Percentiles rank a stretch among this genome's conserved stretches.
These are phyloP conservation scores for Nematodospora anomalae DNA, from an alignment of 1,139 yeast genomes.

Conservation along the genomic window DNA sequence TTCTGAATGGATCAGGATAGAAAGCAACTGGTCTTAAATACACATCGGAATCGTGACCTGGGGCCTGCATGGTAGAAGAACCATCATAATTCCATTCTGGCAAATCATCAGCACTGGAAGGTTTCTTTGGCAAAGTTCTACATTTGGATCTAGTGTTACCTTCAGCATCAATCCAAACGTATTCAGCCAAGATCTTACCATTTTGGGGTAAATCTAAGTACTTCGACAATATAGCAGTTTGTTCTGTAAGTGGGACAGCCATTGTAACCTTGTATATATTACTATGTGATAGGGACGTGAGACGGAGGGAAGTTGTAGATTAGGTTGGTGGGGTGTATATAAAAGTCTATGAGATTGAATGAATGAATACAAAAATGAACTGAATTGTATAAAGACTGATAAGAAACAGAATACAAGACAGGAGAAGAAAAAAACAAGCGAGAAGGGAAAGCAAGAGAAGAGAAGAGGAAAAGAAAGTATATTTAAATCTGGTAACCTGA, in stretches of 20 bases:
- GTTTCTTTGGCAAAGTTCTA: constrained; percentile 72
- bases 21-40: constrained; percentile 91
- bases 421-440: constrained; percentile 1
- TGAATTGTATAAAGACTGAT: constrained; percentile 3
- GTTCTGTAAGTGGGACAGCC: constrained; percentile 57
- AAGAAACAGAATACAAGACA: constrained; percentile 2
- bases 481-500: not conserved
- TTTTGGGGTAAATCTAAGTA: constrained; percentile 82
- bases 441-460: constrained; percentile 2
- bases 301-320: too few relatives aligned
- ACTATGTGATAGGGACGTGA: not conserved
- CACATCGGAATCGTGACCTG: constrained; percentile 95
- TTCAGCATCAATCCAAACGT: constrained; percentile 95
- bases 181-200: constrained; percentile 89
- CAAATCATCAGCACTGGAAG: constrained; percentile 75
- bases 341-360: not conserved
- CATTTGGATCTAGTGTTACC: constrained; percentile 94
- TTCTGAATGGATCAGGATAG: constrained; percentile 96
- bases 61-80: constrained; percentile 97
- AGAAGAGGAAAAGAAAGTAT: not conserved
- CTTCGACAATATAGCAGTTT: constrained; percentile 75
- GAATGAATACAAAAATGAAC: constrained; percentile 5
- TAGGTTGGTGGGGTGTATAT: too few relatives aligned
- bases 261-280: constrained; percentile 8
- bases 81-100: constrained; percentile 99